Evolutionary conservation across 2,329 filamentous ascomycete species (phyloP), one percentile per base, ranked within the genome.

Genomic region (Monilinia fructigena): DNA sequence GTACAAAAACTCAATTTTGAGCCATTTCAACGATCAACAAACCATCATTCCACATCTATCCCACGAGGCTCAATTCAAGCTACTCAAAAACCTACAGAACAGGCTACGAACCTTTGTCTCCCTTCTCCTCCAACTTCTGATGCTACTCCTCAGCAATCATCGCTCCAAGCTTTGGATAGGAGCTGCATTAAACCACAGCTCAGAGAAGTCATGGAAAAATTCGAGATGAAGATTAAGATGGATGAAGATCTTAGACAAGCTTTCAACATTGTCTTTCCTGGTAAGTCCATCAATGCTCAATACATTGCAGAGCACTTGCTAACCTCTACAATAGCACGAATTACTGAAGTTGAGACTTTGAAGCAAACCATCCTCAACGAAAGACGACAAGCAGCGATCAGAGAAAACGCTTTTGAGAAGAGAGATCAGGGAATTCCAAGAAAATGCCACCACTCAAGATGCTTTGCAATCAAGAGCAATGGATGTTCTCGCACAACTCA

Each of bases 391-490:
- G 63, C 55, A 6, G 20, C 31, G 14, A 26, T 45, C 16, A 50
- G 35, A 65, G 63, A 65, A 45, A 53, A 78, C 90, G 89, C 77
- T 91, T 91, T 89, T 78, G 91, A 91, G 70, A 88, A 89, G 75
- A 14, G 14, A 18, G 11, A 28, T 55, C 18, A 66, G 16, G 45
- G 40, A 42, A 16, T 47, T 38, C 10, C 42, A 55, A 47, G n/a
- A 35, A 38, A 55, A 38, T 23, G 28, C 47, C n/a, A 40, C 38
- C 35, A 50, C n/a, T 28, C 47, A 63, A 42, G 60, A 63, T 26
- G 48, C 35, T 38, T 42, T 63, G 23, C 60, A 61, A 50, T 42
- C 18, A 20, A 53, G n/a, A 61, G 58, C 58, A 12, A 52, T 61
- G 58, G 58, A 42, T 61, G 18, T 61, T 20, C 47, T 38, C 2